Percentiles rank a stretch among this genome's conserved stretches.
These are phyloP conservation scores for Akanthomyces lecanii DNA, from an alignment of 2,329 filamentous ascomycete genomes.

Conservation along the genomic window DNA sequence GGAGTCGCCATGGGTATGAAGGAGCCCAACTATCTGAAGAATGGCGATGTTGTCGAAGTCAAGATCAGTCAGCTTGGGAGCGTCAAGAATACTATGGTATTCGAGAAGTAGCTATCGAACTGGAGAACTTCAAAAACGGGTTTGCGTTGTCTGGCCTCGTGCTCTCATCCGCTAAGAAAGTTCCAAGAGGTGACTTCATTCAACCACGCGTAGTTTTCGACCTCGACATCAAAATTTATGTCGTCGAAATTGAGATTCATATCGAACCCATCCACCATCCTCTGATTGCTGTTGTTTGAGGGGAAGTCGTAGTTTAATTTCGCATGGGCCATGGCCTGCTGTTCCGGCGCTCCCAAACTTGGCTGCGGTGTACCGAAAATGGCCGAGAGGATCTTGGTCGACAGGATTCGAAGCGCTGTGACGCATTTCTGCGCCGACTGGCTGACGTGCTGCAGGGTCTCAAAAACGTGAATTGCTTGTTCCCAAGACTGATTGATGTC, in stretches of 20 bases:
- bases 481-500: constrained; percentile 30
- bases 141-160: too few relatives aligned
- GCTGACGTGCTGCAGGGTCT: constrained; percentile 31
- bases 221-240: constrained; percentile 29
- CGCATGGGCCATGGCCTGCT: not conserved
- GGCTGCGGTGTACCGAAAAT: constrained; percentile 1
- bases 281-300: not conserved
- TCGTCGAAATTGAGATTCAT: constrained; percentile 27
- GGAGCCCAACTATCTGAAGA: constrained; percentile 38
- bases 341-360: not conserved
- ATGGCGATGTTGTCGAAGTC: constrained; percentile 42
- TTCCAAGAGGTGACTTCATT: constrained; percentile 32
- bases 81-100: constrained; percentile 37
- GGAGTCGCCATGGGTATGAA: constrained; percentile 45
- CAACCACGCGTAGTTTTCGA: constrained; percentile 32
- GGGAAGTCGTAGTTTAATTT: not conserved
- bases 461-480: constrained; percentile 30
- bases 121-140: too few relatives aligned
- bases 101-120: constrained; percentile 23
- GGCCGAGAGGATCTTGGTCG: constrained; percentile 27
- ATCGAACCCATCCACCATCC: not conserved
- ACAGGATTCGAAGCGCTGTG: constrained; percentile 32
- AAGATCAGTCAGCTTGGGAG: constrained; percentile 31
- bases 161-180: constrained; percentile 23
- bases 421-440: constrained; percentile 31